phyloP scores from a whole-genome alignment of 2,329 filamentous ascomycete genomes.

The Hypomyces rosellus region DNA sequence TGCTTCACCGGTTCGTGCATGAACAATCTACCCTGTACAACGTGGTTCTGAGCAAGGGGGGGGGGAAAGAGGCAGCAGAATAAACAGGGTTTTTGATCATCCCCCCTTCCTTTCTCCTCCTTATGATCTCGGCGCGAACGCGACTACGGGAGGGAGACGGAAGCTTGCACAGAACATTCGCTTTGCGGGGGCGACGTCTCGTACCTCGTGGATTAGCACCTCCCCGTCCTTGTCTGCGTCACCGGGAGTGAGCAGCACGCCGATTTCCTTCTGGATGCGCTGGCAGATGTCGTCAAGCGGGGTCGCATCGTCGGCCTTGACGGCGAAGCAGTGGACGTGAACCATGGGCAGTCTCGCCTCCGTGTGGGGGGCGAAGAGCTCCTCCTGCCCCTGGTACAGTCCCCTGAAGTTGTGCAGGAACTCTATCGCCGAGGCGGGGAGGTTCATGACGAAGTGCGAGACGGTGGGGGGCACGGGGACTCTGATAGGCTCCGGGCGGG shows the following conservation, averaged over 20 bases:
- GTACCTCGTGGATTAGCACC: constrained; percentile 60
- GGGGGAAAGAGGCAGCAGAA: background rate
- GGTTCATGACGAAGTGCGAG: constrained; percentile 96
- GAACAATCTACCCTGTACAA: too few species aligned
- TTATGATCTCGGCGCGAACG: constrained; percentile 52
- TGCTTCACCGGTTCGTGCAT: too few species aligned
- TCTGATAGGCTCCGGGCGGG: constrained; percentile 30
- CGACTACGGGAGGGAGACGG: constrained; percentile 73
- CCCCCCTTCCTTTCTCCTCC: background rate
- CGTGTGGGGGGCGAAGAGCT: constrained; percentile 57
- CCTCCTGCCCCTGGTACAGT: constrained; percentile 66
- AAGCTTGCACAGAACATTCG: constrained; percentile 96
- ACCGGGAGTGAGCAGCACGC: constrained; percentile 34
- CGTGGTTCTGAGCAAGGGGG: constrained; percentile 1
- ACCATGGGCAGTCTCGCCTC: constrained; percentile 65
- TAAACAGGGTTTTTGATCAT: background rate
- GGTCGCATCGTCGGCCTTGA: constrained; percentile 69
- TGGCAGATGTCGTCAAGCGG: constrained; percentile 46
- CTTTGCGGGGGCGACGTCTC: constrained; percentile 89
- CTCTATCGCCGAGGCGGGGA: constrained; percentile 80
- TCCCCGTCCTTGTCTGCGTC: constrained; percentile 42
- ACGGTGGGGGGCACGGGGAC: constrained; percentile 65
- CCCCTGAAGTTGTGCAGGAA: constrained; percentile 67
- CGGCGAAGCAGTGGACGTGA: constrained; percentile 91
- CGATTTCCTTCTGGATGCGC: constrained; percentile 35